Base-by-base conservation (phyloP, 2,329 filamentous ascomycete species). In the Emericellopsis cladophorae region DNA sequence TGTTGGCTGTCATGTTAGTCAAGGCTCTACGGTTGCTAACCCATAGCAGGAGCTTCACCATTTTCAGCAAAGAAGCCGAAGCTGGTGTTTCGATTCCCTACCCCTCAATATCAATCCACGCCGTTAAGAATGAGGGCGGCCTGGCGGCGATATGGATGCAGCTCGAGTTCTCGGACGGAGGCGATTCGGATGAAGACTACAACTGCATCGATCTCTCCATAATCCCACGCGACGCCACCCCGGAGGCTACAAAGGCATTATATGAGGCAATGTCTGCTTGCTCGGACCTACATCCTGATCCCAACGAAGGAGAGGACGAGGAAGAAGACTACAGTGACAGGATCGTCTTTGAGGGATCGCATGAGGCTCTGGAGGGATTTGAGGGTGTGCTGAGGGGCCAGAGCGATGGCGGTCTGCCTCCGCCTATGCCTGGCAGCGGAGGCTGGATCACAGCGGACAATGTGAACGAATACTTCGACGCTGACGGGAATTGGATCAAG, bases 371-470 rank as follows among this genome's bases (percentile, higher is more conserved):
- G 3, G 74, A 77, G 29, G 76, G 74, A 0, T 66, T 76, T 49
- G 64, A 66, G 0, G 75, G 75, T 10, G 74, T 78, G 6, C 58
- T 74, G 40, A 61, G 59, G 32, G 72, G 71, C 14, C 58, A 60
- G 11, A 49, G 50, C 6, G 60, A 65, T 42, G 72, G 72, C 1
- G 71, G 68, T 2, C 53, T 81, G 21, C 78, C 78, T n/a, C 76
- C 77, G 2, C 74, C 79, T 0, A 74, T 84, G 58, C 81, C 84
- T 0, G 83, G 84, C 1, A 85, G 82, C 39, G 76, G 75, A 0
- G 84, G 84, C 0, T 90, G 84, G 84, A 88, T 96, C 54, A 96
- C 90, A 14, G 84, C 85, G 8, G 90, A 95, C 42, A 96, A 95
- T 52, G 80, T 94, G 56, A 70, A 82, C 47, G 76, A 94, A 49